phyloP scores from a whole-genome alignment of 1,139 yeast species.

The Spathaspora sp. region DNA sequence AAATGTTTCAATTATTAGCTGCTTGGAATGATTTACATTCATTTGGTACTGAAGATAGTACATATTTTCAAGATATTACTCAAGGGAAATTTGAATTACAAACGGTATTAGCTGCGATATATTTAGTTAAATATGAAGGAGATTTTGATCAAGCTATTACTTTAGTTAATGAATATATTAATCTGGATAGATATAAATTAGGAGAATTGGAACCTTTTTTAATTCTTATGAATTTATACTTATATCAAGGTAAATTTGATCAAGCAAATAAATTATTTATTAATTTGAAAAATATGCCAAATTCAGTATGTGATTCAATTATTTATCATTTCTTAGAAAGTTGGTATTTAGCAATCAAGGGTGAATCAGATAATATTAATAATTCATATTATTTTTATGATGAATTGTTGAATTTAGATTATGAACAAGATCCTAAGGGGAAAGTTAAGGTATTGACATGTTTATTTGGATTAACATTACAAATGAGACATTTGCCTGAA shows the following conservation, averaged over 20 bases:
- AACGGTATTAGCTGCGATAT: constrained; percentile 44
- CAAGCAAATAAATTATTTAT: constrained; percentile 38
- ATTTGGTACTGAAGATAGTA: constrained; percentile 40
- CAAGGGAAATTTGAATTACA: constrained; percentile 36
- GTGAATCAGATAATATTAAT: constrained; percentile 57
- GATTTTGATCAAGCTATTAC: constrained; percentile 42
- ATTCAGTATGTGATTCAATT: constrained; percentile 59
- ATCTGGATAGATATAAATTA: constrained; percentile 18
- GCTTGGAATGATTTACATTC: constrained; percentile 46
- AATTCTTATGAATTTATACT: constrained; percentile 43
- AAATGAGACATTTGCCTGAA: constrained; percentile 47
- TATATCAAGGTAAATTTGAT: constrained; percentile 38
- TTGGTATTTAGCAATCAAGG: constrained; percentile 56
- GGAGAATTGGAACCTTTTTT: constrained; percentile 45
- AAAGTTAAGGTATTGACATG: constrained; percentile 36
- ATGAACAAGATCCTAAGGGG: constrained; percentile 38
- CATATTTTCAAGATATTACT: constrained; percentile 40
- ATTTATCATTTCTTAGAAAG: constrained; percentile 69
- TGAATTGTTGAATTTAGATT: constrained; percentile 56
- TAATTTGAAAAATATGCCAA: constrained; percentile 40
- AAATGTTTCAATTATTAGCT: constrained; percentile 37
- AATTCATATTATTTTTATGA: constrained; percentile 72
- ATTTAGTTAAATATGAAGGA: constrained; percentile 38
- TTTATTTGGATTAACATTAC: constrained; percentile 43
- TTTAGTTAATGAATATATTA: constrained; percentile 28